These are phyloP conservation scores for Picochlorum sp. DNA, from an alignment of 139 green algal species.

Conservation along the genomic window DNA sequence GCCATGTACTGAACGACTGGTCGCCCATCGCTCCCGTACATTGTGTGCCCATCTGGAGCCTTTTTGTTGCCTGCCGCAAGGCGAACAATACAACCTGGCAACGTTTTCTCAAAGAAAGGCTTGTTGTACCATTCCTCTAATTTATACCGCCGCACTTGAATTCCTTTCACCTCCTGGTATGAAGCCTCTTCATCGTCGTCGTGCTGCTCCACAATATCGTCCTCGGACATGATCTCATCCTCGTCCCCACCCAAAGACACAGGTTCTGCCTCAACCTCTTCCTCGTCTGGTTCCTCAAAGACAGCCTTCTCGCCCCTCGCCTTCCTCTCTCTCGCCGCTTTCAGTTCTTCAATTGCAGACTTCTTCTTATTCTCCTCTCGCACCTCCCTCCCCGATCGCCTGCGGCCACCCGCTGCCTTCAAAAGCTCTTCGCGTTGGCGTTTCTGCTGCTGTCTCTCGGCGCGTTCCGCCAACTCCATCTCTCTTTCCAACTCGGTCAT, in stretches of 20 bases:
- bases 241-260: neutral
- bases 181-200: slow-evolving; percentile 39
- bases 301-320: slow-evolving; percentile 2
- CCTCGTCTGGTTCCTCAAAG: neutral
- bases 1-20: slow-evolving; percentile 13
- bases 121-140: slow-evolving; percentile 49
- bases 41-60: neutral
- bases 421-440: slow-evolving; percentile 27
- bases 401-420: slow-evolving; percentile 5
- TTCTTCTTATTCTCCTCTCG: slow-evolving; percentile 33
- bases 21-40: neutral
- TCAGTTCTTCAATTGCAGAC: slow-evolving; percentile 37
- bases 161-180: slow-evolving; percentile 28
- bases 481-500: slow-evolving; percentile 68
- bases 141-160: slow-evolving; percentile 36
- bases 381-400: slow-evolving; percentile 17
- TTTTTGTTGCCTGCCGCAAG: slow-evolving; percentile 6
- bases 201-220: neutral
- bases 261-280: slow-evolving; percentile 2
- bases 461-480: slow-evolving; percentile 44
- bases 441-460: slow-evolving; percentile 28
- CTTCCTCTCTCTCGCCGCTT: slow-evolving; percentile 26
- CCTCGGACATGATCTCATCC: neutral
- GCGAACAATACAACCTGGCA: slow-evolving; percentile 39
- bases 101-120: slow-evolving; percentile 39